Base-by-base conservation (phyloP, 78 protist genomes). In the Isochrysis galbana region DNA sequence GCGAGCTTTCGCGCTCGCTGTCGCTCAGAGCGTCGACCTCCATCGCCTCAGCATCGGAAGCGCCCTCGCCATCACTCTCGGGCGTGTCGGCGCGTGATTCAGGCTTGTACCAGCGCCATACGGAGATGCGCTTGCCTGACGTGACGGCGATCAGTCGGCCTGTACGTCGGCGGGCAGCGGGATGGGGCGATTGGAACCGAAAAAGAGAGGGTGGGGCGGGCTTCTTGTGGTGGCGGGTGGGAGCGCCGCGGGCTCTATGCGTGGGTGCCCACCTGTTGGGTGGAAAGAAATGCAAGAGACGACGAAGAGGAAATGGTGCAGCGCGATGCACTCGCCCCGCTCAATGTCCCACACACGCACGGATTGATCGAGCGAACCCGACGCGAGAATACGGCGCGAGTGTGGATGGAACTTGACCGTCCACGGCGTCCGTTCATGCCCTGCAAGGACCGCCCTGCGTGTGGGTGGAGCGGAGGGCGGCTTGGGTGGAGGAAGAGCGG, bases 391-490 rank as follows among this genome's bases (percentile, higher is more conserved):
- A 5, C 19, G 5, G 34, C 45, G 45, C 17, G 26, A 21, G 48
- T 11, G 44, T 46, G 86, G 86, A 10, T 77, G 86, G 86, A 77
- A 77, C 86, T 77, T 77, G 46, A 77, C 47, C 47, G 86, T 41
- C 86, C 86, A 77, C n/a, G 86, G 86, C 47, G 86, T 77, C 39
- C 86, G 86, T 34, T 0, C 3, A 46, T 77, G 86, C 38, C 86
- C 86, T 7, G 0, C 14, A 22, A 77, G 61, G 14, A 32, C 1
- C 1, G 80, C 42, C 44, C 41, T 67, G 74, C 5, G n/a, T n/a
- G n/a, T n/a, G n/a, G n/a, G n/a, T n/a, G 74, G 74, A 10, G 74
- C 32, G 74, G 74, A 26, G 74, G 14, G 74, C 38, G 74, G 74
- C 74, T 23, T 23, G 74, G 74, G 74, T 4, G 74, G 74, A n/a